Evolutionary conservation across 1,284 basidiomycete genomes (phyloP).

Genomic region (Clitocybe nebularis): DNA sequence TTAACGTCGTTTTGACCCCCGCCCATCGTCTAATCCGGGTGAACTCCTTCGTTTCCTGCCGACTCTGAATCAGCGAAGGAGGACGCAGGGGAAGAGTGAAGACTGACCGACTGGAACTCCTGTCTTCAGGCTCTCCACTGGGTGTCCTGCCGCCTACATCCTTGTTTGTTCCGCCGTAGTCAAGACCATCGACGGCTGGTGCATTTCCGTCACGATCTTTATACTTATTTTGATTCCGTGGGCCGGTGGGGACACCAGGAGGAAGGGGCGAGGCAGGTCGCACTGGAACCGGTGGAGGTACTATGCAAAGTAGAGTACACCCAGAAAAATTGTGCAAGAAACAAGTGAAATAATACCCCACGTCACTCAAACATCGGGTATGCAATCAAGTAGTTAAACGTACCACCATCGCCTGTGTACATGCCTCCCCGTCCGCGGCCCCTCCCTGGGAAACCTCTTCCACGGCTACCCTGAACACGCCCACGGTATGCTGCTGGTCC

Average conservation of each 20-base stretch:
- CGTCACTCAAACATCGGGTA: conserved; percentile 15
- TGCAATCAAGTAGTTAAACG: conserved; percentile 21
- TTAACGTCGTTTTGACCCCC: conserved; percentile 63
- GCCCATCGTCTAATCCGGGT: conserved; percentile 53
- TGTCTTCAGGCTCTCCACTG: conserved; percentile 57
- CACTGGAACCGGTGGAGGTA: conserved; percentile 49
- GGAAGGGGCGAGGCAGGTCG: conserved; percentile 77
- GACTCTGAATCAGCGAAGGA: background rate
- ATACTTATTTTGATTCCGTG: conserved; percentile 82
- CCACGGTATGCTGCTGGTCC: conserved; percentile 56
- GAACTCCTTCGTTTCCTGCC: conserved; percentile 57
- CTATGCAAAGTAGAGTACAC: conserved; percentile 14
- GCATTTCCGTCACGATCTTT: conserved; percentile 80
- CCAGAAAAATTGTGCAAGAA: conserved; percentile 5
- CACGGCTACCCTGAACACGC: conserved; percentile 34
- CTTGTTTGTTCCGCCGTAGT: conserved; percentile 66
- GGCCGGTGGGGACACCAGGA: conserved; percentile 79
- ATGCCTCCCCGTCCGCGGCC: conserved; percentile 44
- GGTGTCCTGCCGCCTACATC: conserved; percentile 42
- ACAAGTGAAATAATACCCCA: conserved; percentile 7
- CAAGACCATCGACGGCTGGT: conserved; percentile 77
- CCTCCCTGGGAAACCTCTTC: conserved; percentile 41
- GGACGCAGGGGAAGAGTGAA: background rate
- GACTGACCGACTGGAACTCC: conserved; percentile 45
- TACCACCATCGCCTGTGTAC: conserved; percentile 40